Conservation (phyloP, 805 yeast genomes). For the Lipomyces orientalis region DNA sequence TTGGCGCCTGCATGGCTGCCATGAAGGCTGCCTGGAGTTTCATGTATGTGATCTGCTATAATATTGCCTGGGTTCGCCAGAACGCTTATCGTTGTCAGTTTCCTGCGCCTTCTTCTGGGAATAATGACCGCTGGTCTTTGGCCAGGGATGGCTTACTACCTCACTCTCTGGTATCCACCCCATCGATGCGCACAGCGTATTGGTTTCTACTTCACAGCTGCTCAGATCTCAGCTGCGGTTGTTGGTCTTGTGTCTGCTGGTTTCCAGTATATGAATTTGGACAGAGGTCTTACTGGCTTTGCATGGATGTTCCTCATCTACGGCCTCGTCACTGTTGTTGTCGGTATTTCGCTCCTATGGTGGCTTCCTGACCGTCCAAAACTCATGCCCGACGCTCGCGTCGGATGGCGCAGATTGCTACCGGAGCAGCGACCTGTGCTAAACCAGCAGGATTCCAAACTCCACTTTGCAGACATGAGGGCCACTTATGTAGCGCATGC, state of each 20-base stretch:
- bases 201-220: slow-evolving; percentile 90
- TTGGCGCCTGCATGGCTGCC: slow-evolving; percentile 74
- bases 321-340: slow-evolving; percentile 68
- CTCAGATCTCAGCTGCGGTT: slow-evolving; percentile 88
- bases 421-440: slow-evolving; percentile 53
- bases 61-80: slow-evolving; percentile 52
- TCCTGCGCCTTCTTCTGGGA: slow-evolving; percentile 74
- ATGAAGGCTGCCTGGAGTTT: slow-evolving; percentile 63
- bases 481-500: slow-evolving; percentile 38
- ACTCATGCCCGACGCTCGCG: slow-evolving; percentile 29
- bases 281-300: slow-evolving; percentile 76
- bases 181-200: slow-evolving; percentile 76
- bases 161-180: slow-evolving; percentile 84
- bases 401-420: slow-evolving; percentile 32
- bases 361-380: slow-evolving; percentile 86
- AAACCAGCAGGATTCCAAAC: slow-evolving; percentile 54
- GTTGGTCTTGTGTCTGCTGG: slow-evolving; percentile 89
- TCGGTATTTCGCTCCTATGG: slow-evolving; percentile 71
- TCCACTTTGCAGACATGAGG: slow-evolving; percentile 53
- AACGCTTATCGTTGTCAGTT: slow-evolving; percentile 9
- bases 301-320: slow-evolving; percentile 84
- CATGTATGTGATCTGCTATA: slow-evolving; percentile 18
- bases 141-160: slow-evolving; percentile 81
- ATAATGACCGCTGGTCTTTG: slow-evolving; percentile 72
- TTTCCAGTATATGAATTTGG: slow-evolving; percentile 80